phyloP scores from a whole-genome alignment of 805 yeast species.

The Debaryomyces tyrocola region DNA sequence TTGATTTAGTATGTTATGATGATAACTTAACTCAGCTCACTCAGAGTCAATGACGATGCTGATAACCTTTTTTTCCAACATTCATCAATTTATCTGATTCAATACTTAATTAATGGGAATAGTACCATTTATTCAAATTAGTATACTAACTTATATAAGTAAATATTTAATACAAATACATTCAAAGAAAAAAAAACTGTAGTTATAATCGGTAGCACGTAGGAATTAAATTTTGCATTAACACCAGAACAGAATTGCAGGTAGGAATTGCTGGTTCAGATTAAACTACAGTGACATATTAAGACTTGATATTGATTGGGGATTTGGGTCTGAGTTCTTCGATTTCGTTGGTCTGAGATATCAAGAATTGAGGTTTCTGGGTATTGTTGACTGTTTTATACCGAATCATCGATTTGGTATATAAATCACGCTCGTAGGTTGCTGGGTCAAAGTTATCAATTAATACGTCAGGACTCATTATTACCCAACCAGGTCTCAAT shows the following conservation, averaged over 20 bases:
- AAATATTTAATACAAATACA: not conserved
- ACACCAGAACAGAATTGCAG: no score
- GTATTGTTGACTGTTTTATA: conserved; percentile 22
- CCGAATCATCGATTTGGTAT: conserved; percentile 30
- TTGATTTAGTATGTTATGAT: conserved; percentile 34
- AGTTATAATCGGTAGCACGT: no score
- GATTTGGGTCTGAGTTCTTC: conserved; percentile 83
- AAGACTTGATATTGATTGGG: conserved; percentile 38
- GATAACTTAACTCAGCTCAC: conserved; percentile 61
- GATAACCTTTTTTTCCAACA: conserved; percentile 52
- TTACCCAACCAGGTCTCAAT: conserved; percentile 87
- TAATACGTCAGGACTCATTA: conserved; percentile 76
- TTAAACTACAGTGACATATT: not conserved
- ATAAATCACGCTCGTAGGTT: conserved; percentile 30
- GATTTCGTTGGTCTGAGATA: conserved; percentile 71
- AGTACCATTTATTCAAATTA: not conserved
- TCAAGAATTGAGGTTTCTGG: conserved; percentile 48
- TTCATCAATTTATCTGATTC: conserved; percentile 40
- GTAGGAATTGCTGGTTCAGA: no score
- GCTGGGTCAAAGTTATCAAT: conserved; percentile 60
- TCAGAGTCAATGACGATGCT: conserved; percentile 50
- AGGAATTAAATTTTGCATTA: no score
- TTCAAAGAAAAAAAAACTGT: not conserved
- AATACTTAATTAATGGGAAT: not conserved
- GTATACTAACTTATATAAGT: not conserved